Percentiles rank a stretch among this genome's conserved stretches.
phyloP scores from a whole-genome alignment of 208 protist species.

The Trypanosoma rangeli region DNA sequence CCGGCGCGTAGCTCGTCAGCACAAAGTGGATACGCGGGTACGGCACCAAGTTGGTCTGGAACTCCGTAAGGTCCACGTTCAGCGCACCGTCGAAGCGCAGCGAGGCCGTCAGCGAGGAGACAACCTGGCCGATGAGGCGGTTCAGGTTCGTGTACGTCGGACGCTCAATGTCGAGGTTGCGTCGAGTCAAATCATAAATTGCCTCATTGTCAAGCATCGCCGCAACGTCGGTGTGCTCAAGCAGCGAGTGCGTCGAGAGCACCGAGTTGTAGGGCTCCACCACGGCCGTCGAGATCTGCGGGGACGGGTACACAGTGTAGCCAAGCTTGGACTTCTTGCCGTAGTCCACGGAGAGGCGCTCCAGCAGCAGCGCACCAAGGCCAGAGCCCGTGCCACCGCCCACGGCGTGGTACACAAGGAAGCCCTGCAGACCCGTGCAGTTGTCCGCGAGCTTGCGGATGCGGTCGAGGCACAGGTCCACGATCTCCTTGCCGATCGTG shows the following conservation, averaged over 20 bases:
- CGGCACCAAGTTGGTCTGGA: conserved; percentile 98
- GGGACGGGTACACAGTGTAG: conserved; percentile 91
- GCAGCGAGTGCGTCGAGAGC: conserved; percentile 87
- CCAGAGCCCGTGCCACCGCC: conserved; percentile 97
- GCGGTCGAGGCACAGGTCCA: conserved; percentile 78
- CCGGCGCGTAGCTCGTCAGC: conserved; percentile 96
- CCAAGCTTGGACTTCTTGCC: conserved; percentile 93
- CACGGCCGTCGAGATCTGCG: conserved; percentile 91
- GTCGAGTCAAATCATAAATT: no score
- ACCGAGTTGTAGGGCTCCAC: conserved; percentile 96
- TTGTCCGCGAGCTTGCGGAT: conserved; percentile 86
- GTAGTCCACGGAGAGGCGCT: no score
- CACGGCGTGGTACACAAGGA: conserved; percentile 94
- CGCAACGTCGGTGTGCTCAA: conserved; percentile 94
- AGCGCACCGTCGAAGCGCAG: conserved; percentile 98
- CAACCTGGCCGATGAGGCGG: conserved; percentile 94
- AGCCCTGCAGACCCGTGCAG: conserved; percentile 95
- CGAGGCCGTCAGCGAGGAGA: conserved; percentile 95
- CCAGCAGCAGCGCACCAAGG: conserved; percentile 90
- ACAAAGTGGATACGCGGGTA: conserved; percentile 99
- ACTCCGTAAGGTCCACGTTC: conserved; percentile 96
- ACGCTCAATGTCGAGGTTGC: no score
- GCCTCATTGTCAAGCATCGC: conserved; percentile 95
- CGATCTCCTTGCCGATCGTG: conserved; percentile 90
- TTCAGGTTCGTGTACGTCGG: conserved; percentile 98